Base-by-base conservation (phyloP, 352 stramenopile species). In the Phytophthora foliorum region DNA sequence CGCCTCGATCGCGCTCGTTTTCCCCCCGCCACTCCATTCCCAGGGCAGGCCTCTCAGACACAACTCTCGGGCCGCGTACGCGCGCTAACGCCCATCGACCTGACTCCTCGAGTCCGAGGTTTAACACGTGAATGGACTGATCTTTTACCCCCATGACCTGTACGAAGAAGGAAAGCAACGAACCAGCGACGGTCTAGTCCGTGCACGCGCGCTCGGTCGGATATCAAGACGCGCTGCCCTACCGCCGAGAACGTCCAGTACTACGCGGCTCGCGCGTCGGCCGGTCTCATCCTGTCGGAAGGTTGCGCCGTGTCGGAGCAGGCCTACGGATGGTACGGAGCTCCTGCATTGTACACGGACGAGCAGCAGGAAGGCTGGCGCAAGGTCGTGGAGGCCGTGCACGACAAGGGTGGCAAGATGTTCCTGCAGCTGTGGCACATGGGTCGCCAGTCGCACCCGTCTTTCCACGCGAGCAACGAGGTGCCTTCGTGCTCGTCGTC, bases 391-490 rank as follows among this genome's bases (percentile, higher is more conserved):
- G 63, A 77, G 1, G 39, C 41, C 5, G 64, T 77, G 17, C 69
- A 77, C 49, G 48, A 53, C 27, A 56, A 64, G 10, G 58, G 58
- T 8, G 57, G 58, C 58, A 74, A 74, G 38, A 94, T 95, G 38
- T 90, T 82, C 52, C 14, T 77, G 34, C 89, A 97, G 73, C 60
- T 97, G 14, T 95, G 86, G 86, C 88, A 96, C 67, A 81, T 86
- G 59, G 88, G 89, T 17, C 74, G 86, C 32, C 61, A 78, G 58
- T 64, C 78, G 3, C 86, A 74, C 27, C 70, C 60, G 50, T 78
- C 70, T 1, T 74, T 78, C 59, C 54, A 74, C 39, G 38, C 59
- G 11, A 68, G 25, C 45, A 62, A 66, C 38, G 69, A 82, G 27
- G 74, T 90, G 19, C 75, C 81, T 5, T 77, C 86, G 29, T 80